Base-by-base conservation (phyloP, 805 yeast species). In the Alloascoidea hylecoeti region DNA sequence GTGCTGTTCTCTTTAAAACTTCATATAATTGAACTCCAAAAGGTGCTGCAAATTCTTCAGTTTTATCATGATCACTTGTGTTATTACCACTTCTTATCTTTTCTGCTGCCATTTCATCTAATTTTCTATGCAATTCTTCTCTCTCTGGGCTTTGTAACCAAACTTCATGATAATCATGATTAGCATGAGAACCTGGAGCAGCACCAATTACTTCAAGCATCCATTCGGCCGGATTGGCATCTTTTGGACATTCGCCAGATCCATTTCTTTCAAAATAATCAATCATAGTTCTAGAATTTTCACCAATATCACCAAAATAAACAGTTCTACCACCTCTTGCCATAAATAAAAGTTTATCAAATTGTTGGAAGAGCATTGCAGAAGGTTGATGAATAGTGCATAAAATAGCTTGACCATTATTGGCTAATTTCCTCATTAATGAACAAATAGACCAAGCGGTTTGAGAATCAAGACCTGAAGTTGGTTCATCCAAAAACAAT, bases 381-480 rank as follows among this genome's bases (percentile, higher is more conserved):
- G 92, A 80, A 50, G 94, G 94, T 57, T 81, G 94, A 58, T 81
- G 89, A 47, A 81, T 81, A 17, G 94, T 80, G 63, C 80, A 74
- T 52, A 74, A 58, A 50, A 74, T 72, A 33, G 79, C 78, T 52
- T 74, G 78, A 33, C 79, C 79, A 46, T 66, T 67, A 46, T 66
- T 58, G 4, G 78, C 75, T 42, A 74, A 55, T 46, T 70, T 70
- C 53, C 73, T 64, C 71, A 74, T 64, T 54, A 74, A 61, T 51
- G 70, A 66, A 54, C 75, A 70, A 46, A 74, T 69, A 19, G 79
- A 68, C 78, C 78, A 74, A 12, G 79, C 78, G 32, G 80, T 70
- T 54, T 74, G 79, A 15, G 79, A 74, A 50, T 74, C 81, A 49
- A 74, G 57, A 56, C 81, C 80, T 36, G 80, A 75, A 18, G 81